Base-by-base conservation (phyloP, 2,329 filamentous ascomycete species). In the Coccinonectria pachysandricola region DNA sequence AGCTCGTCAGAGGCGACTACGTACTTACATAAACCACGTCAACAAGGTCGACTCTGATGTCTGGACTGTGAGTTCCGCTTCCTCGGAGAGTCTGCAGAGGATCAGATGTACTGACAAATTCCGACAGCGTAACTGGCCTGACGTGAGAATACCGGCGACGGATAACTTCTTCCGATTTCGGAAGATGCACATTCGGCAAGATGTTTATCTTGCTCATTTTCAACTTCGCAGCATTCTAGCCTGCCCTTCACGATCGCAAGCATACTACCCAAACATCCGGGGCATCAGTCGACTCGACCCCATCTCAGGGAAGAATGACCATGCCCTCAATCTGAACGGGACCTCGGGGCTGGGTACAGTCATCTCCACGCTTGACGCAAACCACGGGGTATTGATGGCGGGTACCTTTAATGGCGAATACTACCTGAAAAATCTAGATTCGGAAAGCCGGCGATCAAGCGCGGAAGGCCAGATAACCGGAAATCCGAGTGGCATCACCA, bases 201-300 rank as follows among this genome's bases (percentile, higher is more conserved):
- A 72, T 26, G 56, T 73, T 13, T 57, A 64, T 34, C 50, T 79
- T 11, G 58, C 70, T n/a, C 75, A 80, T 50, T 79, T 79, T 34
- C 75, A 80, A 44, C 57, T 79, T 8, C 69, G 75, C 21, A 76
- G 75, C 40, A 57, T 77, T 10, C 52, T 80, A 12, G 70, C 69
- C 3, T 67, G 65, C 40, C 60, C 68, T 5, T 70, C 68, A 7
- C 59, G 65, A 16, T 66, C 64, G 6, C 64, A 67, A 21, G 59
- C 63, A 7, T 79, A 70, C 43, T 79, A 77, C 40, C 65, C 72
- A 3, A 61, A 62, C 18, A 46, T 49, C 20, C 57, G 56, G 24
- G 59, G 61, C 9, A 57, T 79, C 11, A 56, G 64, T 21, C 57
- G 66, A 27, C 57, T 70, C 35, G 68, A 76, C 42, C 62, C 67